Evolutionary conservation across 2,329 filamentous ascomycete species (phyloP).

Genomic region (Amauroascus niger): DNA sequence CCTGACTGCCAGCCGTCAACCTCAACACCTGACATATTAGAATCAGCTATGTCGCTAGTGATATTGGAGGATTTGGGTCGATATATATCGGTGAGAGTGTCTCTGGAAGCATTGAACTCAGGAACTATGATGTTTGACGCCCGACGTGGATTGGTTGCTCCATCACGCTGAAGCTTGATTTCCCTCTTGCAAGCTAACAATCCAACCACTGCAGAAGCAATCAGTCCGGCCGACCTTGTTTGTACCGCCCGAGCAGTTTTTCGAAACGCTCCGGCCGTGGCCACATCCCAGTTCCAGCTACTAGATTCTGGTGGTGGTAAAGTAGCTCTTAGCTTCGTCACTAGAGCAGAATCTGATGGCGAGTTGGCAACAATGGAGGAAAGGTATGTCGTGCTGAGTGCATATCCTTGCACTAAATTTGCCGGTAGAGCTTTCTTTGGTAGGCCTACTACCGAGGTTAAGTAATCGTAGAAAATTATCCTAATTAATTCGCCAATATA

Average conservation of each 20-base stretch:
- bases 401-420: conserved; percentile 49
- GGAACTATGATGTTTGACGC: conserved; percentile 17
- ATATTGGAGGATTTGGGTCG: background rate
- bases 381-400: conserved; percentile 61
- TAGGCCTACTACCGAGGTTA: conserved; percentile 39
- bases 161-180: conserved; percentile 41
- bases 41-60: background rate
- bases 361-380: conserved; percentile 56
- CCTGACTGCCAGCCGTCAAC: conserved; percentile 34
- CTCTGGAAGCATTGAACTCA: conserved; percentile 17
- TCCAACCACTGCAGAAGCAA: conserved; percentile 62
- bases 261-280: conserved; percentile 51
- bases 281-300: conserved; percentile 53
- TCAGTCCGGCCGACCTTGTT: conserved; percentile 60
- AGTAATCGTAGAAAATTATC: conserved; percentile 58
- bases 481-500: conserved; percentile 70
- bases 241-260: conserved; percentile 62
- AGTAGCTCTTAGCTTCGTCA: conserved; percentile 43
- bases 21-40: background rate
- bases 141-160: conserved; percentile 28
- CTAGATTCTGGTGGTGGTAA: conserved; percentile 40
- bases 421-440: conserved; percentile 42
- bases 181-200: conserved; percentile 61
- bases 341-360: conserved; percentile 41
- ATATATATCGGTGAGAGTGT: conserved; percentile 19